A percentile compares a stretch with the other conserved stretches of the same genome.
Conservation (phyloP, 192 early-diverging fungal species). For the Funneliformis mosseae region DNA sequence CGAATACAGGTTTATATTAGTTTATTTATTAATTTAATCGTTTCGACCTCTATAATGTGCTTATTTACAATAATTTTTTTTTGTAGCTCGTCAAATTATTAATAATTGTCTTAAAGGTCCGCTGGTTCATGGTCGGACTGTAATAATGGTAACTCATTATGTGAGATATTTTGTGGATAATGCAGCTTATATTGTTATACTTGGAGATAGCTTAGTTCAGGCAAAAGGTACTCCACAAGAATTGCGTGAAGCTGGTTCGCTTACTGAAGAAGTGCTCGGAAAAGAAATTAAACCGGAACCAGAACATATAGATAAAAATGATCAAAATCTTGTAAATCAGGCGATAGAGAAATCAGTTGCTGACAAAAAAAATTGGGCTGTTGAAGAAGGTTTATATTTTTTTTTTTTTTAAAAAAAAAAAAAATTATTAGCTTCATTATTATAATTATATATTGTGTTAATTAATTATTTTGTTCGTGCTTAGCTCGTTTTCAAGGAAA, state of each 20-base stretch:
- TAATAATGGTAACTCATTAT: slow-evolving; percentile 88
- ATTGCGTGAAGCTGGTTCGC: slow-evolving; percentile 38
- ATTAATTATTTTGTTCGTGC: background rate
- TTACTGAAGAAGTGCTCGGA: slow-evolving; percentile 38
- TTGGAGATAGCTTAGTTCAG: slow-evolving; percentile 47
- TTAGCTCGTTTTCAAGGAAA: slow-evolving; percentile 70
- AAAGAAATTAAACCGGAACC: background rate
- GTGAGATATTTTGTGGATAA: slow-evolving; percentile 60
- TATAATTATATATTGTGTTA: background rate
- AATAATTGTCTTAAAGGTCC: slow-evolving; percentile 73
- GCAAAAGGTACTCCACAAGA: slow-evolving; percentile 44
- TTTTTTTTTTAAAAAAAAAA: no score
- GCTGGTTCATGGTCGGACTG: slow-evolving; percentile 74
- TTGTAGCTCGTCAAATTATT: slow-evolving; percentile 80
- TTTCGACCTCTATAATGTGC: slow-evolving; percentile 1
- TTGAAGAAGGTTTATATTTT: slow-evolving; percentile 44
- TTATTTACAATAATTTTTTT: slow-evolving; percentile 32
- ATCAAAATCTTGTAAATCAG: slow-evolving; percentile 1
- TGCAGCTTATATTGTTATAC: slow-evolving; percentile 58
- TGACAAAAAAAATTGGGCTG: slow-evolving; percentile 42
- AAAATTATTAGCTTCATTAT: no score
- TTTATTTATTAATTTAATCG: background rate
- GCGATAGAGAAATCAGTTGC: slow-evolving; percentile 24
- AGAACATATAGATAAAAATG: background rate
- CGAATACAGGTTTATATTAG: slow-evolving; percentile 44